Evolutionary conservation across 257 asterid genomes (phyloP).

Genomic region (Lycium barbarum): DNA sequence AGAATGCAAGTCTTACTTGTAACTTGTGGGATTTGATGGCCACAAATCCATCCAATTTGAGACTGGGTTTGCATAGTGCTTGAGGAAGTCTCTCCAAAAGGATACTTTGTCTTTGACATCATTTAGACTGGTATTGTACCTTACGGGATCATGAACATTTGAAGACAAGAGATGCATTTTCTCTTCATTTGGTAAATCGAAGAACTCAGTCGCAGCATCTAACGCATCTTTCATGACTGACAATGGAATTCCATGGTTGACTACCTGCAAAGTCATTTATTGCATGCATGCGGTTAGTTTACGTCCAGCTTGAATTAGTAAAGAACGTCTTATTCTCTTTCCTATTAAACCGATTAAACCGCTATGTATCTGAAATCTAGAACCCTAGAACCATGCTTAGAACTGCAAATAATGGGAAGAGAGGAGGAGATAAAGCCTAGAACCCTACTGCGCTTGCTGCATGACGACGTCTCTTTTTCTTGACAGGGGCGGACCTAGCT

Average conservation of each 20-base stretch:
- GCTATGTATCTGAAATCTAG: neutral
- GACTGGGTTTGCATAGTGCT: slow-evolving; percentile 66
- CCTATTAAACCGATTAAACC: neutral
- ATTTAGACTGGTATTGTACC: slow-evolving; percentile 71
- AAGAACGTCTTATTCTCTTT: slow-evolving; percentile 17
- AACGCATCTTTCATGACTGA: slow-evolving; percentile 49
- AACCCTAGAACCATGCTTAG: neutral
- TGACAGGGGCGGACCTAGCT: too few relatives aligned
- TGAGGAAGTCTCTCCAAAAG: slow-evolving; percentile 80
- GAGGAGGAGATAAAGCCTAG: neutral
- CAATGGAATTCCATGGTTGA: slow-evolving; percentile 65
- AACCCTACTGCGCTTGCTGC: neutral
- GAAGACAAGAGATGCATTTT: slow-evolving; percentile 54
- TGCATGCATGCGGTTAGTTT: slow-evolving; percentile 31
- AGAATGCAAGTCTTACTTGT: slow-evolving; percentile 50
- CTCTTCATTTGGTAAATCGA: slow-evolving; percentile 55
- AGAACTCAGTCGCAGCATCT: slow-evolving; percentile 60
- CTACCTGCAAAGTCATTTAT: slow-evolving; percentile 50
- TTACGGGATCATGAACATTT: slow-evolving; percentile 56
- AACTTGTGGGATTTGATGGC: slow-evolving; percentile 69
- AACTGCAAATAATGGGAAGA: neutral
- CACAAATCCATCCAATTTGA: slow-evolving; percentile 69
- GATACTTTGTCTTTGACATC: slow-evolving; percentile 52
- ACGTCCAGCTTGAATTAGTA: slow-evolving; percentile 21
- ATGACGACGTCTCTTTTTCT: neutral